Base-by-base conservation (phyloP, 352 stramenopile species). In the Globisporangium nunn region DNA sequence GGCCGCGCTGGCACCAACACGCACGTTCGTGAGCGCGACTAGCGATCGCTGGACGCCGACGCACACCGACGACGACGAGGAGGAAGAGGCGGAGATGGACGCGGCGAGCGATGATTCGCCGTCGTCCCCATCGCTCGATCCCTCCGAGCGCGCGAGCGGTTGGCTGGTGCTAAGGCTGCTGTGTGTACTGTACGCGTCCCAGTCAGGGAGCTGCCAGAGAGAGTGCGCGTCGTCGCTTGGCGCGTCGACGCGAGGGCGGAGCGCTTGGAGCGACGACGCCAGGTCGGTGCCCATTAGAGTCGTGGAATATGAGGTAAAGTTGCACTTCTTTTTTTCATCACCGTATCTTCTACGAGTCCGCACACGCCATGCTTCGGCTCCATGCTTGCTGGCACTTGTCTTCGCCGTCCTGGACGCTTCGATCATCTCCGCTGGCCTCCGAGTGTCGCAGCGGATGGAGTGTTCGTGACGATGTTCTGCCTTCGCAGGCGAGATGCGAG, bases 121-220 rank as follows among this genome's bases (percentile, higher is more conserved):
- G 18, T 50, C 43, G 35, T 48, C 39, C 1, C 8, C 33, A 29
- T 45, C 56, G 50, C 18, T 52, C 30, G 30, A 23, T n/a, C 48
- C 47, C 35, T 28, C 49, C 6, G 12, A 11, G 28, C 35, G 46
- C 46, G 28, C 28, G 15, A 8, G 28, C 28, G 50, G 50, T 31
- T 59, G 63, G 37, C 63, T 82, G 6, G 43, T 44, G 8, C 60
- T 54, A 14, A 40, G 7, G 35, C 35, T 40, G 35, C 35, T 40
- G 29, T 63, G 68, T 18, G 80, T 72, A 46, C 72, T 85, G 54
- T 75, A 82, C 57, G 66, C 65, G 23, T 84, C 75, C 77, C 77
- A 88, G 58, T 77, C 59, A 4, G 75, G 77, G 3, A 88, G 66
- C 46, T 62, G 59, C 77, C 77, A 88, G 6, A 62, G 33, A 1